Evolutionary conservation across 805 yeast species (phyloP).

Genomic region (Candida alai): DNA sequence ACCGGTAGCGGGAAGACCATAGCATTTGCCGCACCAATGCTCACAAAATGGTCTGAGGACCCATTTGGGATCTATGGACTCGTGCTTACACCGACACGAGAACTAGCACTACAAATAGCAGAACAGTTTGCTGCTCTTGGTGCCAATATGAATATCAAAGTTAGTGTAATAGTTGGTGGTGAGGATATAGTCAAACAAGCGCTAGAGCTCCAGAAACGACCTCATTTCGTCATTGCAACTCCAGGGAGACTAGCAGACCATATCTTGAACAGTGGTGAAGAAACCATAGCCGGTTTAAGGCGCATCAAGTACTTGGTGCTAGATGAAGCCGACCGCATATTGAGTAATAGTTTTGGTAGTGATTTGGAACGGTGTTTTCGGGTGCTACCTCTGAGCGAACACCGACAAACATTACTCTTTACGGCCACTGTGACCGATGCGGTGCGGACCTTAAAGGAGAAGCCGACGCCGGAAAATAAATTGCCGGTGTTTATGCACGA

Average conservation of each 20-base stretch:
- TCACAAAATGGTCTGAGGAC: constrained; percentile 90
- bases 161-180: constrained; percentile 90
- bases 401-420: constrained; percentile 84
- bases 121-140: constrained; percentile 96
- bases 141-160: constrained; percentile 77
- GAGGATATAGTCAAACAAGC: constrained; percentile 91
- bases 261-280: constrained; percentile 82
- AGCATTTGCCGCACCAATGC: constrained; percentile 97
- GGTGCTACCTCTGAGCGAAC: constrained; percentile 63
- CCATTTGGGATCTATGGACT: constrained; percentile 91
- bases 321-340: constrained; percentile 93
- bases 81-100: constrained; percentile 88
- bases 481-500: constrained; percentile 67
- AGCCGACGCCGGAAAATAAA: constrained; percentile 51
- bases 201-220: constrained; percentile 70
- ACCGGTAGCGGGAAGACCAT: constrained; percentile 98
- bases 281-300: constrained; percentile 73
- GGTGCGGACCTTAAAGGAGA: constrained; percentile 73
- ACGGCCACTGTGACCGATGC: constrained; percentile 96
- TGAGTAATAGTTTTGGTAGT: constrained; percentile 77
- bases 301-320: constrained; percentile 78
- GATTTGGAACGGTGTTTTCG: constrained; percentile 73
- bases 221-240: constrained; percentile 94
- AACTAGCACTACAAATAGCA: constrained; percentile 92
- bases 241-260: constrained; percentile 97